Evolutionary conservation across 1,139 yeast genomes (phyloP).

Genomic region (Fermentozyma sake): DNA sequence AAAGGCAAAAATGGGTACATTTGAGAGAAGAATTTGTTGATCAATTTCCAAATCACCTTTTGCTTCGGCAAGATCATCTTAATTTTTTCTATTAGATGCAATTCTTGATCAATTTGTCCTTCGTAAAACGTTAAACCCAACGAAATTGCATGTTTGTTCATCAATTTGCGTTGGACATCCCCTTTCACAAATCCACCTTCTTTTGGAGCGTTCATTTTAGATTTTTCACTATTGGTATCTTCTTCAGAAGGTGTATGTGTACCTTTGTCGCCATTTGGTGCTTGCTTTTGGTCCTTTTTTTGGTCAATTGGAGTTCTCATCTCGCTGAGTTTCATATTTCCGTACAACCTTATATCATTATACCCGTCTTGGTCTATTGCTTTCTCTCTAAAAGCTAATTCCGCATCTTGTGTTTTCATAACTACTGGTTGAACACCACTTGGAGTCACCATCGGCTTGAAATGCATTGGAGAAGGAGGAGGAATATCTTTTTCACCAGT

Average conservation of each 20-base stretch:
- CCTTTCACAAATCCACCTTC: not conserved
- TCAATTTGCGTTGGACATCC: constrained; percentile 5
- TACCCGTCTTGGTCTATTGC: constrained; percentile 28
- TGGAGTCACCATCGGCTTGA: constrained; percentile 1
- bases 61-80: constrained; percentile 37
- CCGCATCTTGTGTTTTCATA: constrained; percentile 3
- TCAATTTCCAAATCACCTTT: constrained; percentile 28
- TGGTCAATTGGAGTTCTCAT: too few species aligned
- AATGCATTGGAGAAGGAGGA: not conserved
- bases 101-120: constrained; percentile 27
- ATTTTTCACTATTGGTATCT: too few species aligned
- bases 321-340: constrained; percentile 10
- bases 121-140: constrained; percentile 29
- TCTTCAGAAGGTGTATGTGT: too few species aligned
- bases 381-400: constrained; percentile 10
- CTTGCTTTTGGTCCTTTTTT: constrained; percentile 3
- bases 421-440: not conserved
- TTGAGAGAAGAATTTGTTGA: constrained; percentile 34
- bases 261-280: constrained; percentile 1
- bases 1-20: constrained; percentile 50
- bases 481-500: not conserved
- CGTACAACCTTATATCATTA: constrained; percentile 23
- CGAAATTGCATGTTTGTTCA: constrained; percentile 22
- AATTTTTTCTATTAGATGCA: constrained; percentile 18
- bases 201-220: not conserved